Percentiles rank a stretch among this genome's conserved stretches.
Evolutionary conservation across 768 basidiomycete species (phyloP).

Genomic region (Mycena epipterygia): DNA sequence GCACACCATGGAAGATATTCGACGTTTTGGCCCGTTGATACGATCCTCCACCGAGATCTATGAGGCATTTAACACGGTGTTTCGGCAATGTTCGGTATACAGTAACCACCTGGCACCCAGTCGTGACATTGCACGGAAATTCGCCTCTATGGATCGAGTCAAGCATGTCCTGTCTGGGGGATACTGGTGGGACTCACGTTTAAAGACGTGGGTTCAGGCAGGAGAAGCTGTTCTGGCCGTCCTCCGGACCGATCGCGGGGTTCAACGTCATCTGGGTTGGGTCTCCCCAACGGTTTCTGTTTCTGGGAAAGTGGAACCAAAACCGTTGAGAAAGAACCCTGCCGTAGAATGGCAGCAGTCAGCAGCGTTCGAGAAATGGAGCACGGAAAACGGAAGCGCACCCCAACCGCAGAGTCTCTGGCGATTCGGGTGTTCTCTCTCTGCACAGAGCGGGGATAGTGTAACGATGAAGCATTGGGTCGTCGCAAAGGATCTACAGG

Average conservation of each 20-base stretch:
- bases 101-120: conserved; percentile 55
- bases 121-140: conserved; percentile 45
- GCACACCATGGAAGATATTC: conserved; percentile 46
- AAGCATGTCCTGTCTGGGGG: conserved; percentile 52
- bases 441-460: conserved; percentile 14
- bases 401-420: neutral
- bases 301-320: neutral
- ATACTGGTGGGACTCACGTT: conserved; percentile 37
- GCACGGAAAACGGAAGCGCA: neutral
- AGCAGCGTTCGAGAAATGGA: neutral
- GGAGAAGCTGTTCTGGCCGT: neutral
- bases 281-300: neutral
- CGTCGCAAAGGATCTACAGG: neutral
- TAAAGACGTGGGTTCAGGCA: conserved; percentile 20
- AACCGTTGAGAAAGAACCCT: neutral
- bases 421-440: neutral
- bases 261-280: conserved; percentile 39
- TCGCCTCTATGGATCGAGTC: conserved; percentile 44
- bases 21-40: conserved; percentile 49
- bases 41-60: conserved; percentile 52
- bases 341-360: neutral
- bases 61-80: conserved; percentile 56
- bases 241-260: neutral
- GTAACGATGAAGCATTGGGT: neutral
- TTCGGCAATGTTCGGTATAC: conserved; percentile 48